Evolutionary conservation across 2,329 filamentous ascomycete genomes (phyloP).

Genomic region (Apiospora phragmitis): DNA sequence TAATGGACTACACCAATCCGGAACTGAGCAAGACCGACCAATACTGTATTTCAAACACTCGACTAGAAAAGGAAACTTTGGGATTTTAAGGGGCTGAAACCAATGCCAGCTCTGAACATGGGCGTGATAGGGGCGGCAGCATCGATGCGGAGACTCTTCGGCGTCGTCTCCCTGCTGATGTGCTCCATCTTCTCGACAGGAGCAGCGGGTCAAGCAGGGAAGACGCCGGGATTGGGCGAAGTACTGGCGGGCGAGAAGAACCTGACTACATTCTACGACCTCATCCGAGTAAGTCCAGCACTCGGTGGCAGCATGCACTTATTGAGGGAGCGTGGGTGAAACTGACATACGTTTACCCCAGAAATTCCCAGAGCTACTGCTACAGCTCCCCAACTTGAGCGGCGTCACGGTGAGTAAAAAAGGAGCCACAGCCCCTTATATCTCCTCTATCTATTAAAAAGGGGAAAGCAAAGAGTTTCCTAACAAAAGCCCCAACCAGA

Average conservation of each 20-base stretch:
- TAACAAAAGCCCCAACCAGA: constrained; percentile 23
- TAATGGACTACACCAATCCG: background rate
- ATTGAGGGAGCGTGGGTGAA: rapidly evolving
- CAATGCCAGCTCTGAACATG: background rate
- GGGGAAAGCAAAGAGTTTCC: background rate
- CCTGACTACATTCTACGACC: constrained; percentile 43
- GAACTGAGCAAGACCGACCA: background rate
- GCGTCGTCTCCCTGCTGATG: background rate
- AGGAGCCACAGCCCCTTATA: too few relatives aligned
- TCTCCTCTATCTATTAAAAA: too few relatives aligned
- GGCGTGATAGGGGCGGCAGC: background rate
- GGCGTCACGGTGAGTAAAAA: constrained; percentile 45
- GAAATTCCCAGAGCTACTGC: constrained; percentile 47
- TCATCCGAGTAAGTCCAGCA: constrained; percentile 39
- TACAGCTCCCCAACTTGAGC: constrained; percentile 42
- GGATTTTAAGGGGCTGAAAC: background rate
- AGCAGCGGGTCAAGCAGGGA: constrained; percentile 8
- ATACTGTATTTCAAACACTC: too few relatives aligned
- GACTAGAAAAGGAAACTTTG: background rate
- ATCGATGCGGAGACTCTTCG: background rate
- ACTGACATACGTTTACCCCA: constrained; percentile 18
- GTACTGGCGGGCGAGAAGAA: constrained; percentile 41
- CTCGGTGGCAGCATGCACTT: background rate
- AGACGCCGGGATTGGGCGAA: constrained; percentile 37
- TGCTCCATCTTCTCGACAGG: background rate